phyloP scores from a whole-genome alignment of 1,284 basidiomycete genomes.

The Ceratobasidium sp. region DNA sequence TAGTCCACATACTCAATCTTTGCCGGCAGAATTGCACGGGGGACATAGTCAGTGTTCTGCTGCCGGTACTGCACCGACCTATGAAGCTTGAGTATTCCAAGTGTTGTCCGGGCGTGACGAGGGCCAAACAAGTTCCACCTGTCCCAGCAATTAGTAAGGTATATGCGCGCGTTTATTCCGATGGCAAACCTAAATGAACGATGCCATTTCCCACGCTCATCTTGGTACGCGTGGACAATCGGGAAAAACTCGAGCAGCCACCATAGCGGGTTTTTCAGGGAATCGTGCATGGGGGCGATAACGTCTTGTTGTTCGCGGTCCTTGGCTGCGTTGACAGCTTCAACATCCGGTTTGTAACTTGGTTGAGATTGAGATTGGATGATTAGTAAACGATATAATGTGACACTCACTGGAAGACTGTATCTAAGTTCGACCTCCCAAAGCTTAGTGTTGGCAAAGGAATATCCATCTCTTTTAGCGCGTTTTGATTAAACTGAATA shows the following conservation, averaged over 20 bases:
- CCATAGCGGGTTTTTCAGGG: slow-evolving; percentile 37
- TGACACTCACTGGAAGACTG: slow-evolving; percentile 11
- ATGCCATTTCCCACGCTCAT: slow-evolving; percentile 33
- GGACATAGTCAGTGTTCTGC: slow-evolving; percentile 3
- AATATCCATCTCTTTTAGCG: slow-evolving; percentile 43
- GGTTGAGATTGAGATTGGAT: background rate
- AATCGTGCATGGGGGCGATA: slow-evolving; percentile 23
- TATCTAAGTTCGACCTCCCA: slow-evolving; percentile 6
- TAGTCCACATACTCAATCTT: slow-evolving; percentile 38
- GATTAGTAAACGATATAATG: background rate
- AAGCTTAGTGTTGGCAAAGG: slow-evolving; percentile 34
- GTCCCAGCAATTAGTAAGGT: background rate
- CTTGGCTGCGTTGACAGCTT: slow-evolving; percentile 14
- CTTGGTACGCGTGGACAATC: slow-evolving; percentile 31
- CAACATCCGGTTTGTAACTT: slow-evolving; percentile 26
- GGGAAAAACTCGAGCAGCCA: slow-evolving; percentile 42
- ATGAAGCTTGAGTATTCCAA: slow-evolving; percentile 31
- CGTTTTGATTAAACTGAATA: slow-evolving; percentile 34
- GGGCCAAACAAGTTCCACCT: slow-evolving; percentile 41
- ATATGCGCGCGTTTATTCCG: background rate
- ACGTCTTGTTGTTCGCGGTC: slow-evolving; percentile 27
- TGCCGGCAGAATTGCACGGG: slow-evolving; percentile 11
- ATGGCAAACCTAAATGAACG: slow-evolving; percentile 19
- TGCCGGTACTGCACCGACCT: slow-evolving; percentile 25
- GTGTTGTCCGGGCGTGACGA: slow-evolving; percentile 33